phyloP scores from a whole-genome alignment of 371 early-diverging fungal species.

The Smittium culicis region DNA sequence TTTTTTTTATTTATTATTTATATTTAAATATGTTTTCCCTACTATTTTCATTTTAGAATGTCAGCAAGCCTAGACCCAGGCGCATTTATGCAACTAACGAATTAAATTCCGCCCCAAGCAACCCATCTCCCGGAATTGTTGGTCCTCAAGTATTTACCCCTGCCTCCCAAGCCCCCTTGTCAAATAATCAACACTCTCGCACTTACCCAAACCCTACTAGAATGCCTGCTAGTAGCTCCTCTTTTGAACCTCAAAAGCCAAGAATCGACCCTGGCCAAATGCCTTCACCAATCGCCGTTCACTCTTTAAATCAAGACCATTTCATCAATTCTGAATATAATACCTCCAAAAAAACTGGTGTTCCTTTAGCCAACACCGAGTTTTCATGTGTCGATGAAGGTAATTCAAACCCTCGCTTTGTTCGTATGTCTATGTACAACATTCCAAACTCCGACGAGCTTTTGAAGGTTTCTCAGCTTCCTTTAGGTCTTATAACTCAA shows the following conservation, averaged over 20 bases:
- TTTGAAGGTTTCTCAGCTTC: slow-evolving; percentile 53
- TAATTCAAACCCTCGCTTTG: slow-evolving; percentile 83
- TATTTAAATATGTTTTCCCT: background rate
- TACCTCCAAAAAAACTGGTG: slow-evolving; percentile 44
- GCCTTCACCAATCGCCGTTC: slow-evolving; percentile 76
- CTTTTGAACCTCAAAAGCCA: slow-evolving; percentile 36
- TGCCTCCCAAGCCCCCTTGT: background rate
- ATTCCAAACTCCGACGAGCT: slow-evolving; percentile 72
- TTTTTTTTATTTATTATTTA: background rate
- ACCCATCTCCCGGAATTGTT: background rate
- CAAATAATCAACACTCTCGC: background rate
- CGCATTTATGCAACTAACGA: background rate
- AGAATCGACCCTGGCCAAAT: slow-evolving; percentile 88
- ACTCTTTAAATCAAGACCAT: slow-evolving; percentile 53
- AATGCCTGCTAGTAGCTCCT: background rate
- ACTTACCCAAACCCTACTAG: background rate
- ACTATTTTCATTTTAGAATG: background rate
- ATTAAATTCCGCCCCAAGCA: background rate
- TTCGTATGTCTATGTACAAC: slow-evolving; percentile 71
- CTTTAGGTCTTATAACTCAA: slow-evolving; percentile 79
- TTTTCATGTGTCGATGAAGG: slow-evolving; percentile 79
- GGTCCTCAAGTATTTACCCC: background rate
- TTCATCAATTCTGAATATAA: slow-evolving; percentile 48
- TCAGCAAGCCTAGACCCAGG: background rate
- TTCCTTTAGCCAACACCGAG: slow-evolving; percentile 69